Conservation (phyloP, 495 filamentous ascomycete species). For the Xylaria telfairii region DNA sequence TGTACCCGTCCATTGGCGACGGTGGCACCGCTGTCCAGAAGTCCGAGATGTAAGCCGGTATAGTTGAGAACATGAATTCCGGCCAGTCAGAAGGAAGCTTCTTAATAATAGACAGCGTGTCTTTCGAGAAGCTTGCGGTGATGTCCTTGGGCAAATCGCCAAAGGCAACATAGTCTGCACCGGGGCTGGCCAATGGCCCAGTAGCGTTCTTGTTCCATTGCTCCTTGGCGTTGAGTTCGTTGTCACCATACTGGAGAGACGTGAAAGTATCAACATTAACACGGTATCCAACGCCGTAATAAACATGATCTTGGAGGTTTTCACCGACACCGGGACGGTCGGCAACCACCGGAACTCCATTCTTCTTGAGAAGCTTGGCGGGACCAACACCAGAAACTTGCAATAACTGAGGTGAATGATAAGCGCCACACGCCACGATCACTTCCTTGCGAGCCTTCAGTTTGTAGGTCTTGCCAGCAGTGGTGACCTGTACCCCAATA, state of each 20-base stretch:
- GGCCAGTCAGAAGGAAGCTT: constrained; percentile 62
- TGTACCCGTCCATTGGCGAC: constrained; percentile 43
- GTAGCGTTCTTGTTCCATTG: constrained; percentile 20
- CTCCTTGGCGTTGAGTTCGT: background rate
- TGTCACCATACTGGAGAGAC: background rate
- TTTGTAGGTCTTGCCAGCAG: constrained; percentile 5
- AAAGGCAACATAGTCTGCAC: constrained; percentile 50
- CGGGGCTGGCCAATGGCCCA: constrained; percentile 46
- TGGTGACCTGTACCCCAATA: constrained; percentile 19
- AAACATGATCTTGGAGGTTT: constrained; percentile 51
- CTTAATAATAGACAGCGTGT: background rate
- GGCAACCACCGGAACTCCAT: constrained; percentile 47
- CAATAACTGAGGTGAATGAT: constrained; percentile 56
- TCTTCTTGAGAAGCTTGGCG: constrained; percentile 37
- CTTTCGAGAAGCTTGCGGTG: constrained; percentile 24
- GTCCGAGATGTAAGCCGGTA: constrained; percentile 1
- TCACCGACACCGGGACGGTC: constrained; percentile 55
- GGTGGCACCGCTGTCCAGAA: constrained; percentile 34
- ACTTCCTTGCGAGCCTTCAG: constrained; percentile 48
- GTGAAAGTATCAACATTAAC: constrained; percentile 38
- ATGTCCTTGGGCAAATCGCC: constrained; percentile 52
- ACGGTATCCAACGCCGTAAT: constrained; percentile 34
- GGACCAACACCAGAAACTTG: constrained; percentile 59
- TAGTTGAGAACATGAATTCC: constrained; percentile 54
- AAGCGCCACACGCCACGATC: constrained; percentile 51